A percentile compares a stretch with the other conserved stretches of the same genome.
Conservation (phyloP, 176 grass and related monocot species). For the Bonia amplexicaulis region DNA sequence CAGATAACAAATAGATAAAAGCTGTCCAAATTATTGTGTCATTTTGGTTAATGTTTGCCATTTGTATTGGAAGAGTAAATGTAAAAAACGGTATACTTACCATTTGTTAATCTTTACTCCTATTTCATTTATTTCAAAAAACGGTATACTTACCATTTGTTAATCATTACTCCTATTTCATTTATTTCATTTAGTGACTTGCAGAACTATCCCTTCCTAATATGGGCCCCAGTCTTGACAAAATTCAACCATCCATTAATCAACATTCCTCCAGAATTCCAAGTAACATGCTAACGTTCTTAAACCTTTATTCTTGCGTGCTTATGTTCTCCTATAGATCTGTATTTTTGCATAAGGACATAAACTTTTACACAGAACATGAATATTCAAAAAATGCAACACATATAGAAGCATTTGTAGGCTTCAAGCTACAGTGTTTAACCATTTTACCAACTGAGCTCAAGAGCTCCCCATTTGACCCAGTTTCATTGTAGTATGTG, state of each 20-base stretch:
- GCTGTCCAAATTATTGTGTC: not conserved
- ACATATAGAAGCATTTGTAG: not conserved
- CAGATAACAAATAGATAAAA: not conserved
- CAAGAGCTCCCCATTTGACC: not conserved
- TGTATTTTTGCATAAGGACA: not conserved
- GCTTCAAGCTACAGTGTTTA: not conserved
- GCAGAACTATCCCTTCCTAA: not conserved
- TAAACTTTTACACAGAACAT: not conserved
- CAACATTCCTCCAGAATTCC: not conserved
- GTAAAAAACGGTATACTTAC: not conserved
- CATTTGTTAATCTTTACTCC: not conserved
- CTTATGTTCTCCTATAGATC: not conserved
- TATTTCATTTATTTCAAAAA: conserved; percentile 1
- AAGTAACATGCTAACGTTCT: not conserved
- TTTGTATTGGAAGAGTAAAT: not conserved
- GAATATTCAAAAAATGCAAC: not conserved
- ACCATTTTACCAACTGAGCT: not conserved
- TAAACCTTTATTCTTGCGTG: not conserved
- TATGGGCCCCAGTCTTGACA: not conserved
- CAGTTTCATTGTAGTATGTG: not conserved
- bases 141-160: not conserved
- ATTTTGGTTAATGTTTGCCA: not conserved
- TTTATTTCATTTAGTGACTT: not conserved
- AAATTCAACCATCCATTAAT: not conserved
- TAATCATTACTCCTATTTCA: not conserved